These are phyloP conservation scores for Lentinula guzmanii DNA, from an alignment of 768 basidiomycete genomes.

Conservation along the genomic window DNA sequence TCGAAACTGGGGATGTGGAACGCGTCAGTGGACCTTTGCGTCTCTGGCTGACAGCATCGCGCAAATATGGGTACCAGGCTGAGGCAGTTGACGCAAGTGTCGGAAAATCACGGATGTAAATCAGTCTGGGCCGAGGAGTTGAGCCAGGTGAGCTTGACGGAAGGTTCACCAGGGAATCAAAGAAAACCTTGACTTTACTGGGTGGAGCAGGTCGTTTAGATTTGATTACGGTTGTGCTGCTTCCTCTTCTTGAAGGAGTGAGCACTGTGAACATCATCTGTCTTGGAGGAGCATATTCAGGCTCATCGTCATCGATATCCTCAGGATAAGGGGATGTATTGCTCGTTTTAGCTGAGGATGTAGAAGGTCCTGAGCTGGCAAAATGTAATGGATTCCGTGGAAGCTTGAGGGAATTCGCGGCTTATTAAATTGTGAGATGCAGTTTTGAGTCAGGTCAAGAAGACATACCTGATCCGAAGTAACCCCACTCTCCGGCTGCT, in stretches of 20 bases:
- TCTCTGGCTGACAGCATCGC: constrained; percentile 72
- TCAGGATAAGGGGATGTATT: constrained; percentile 21
- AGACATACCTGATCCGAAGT: constrained; percentile 67
- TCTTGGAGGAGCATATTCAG: constrained; percentile 26
- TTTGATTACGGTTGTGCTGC: constrained; percentile 34
- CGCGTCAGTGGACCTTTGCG: constrained; percentile 60
- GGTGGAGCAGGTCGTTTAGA: constrained; percentile 40
- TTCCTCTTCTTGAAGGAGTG: constrained; percentile 27
- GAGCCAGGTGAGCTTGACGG: constrained; percentile 25
- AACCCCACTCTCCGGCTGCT: constrained; percentile 84
- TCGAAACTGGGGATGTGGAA: constrained; percentile 51
- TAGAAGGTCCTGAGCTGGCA: constrained; percentile 19
- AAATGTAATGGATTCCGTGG: constrained; percentile 77
- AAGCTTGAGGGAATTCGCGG: constrained; percentile 62
- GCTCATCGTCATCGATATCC: constrained; percentile 41
- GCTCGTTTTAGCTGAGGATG: constrained; percentile 14
- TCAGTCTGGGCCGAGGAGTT: constrained; percentile 53
- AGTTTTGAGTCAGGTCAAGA: background rate
- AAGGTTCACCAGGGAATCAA: constrained; percentile 73
- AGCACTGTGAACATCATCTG: constrained; percentile 39
- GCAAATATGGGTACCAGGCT: constrained; percentile 76
- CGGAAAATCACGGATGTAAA: constrained; percentile 80
- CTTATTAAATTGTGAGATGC: constrained; percentile 26
- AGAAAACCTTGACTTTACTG: constrained; percentile 62
- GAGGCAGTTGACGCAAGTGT: constrained; percentile 68